phyloP scores from a whole-genome alignment of 78 protist species.

The Guillardia theta region DNA sequence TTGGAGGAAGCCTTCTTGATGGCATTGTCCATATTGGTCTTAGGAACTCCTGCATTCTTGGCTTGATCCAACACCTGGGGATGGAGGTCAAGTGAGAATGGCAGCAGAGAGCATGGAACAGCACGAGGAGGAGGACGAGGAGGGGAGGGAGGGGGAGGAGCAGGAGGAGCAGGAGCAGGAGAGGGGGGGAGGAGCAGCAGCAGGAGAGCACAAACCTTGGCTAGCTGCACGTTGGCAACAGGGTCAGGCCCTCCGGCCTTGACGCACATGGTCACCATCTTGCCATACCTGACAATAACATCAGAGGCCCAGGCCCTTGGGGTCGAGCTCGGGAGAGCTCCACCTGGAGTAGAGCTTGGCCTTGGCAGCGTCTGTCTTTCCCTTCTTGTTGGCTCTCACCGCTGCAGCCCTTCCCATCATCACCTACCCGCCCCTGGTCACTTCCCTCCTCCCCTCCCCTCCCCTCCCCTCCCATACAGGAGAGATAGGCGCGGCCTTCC shows the following conservation, averaged over 20 bases:
- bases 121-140: no score
- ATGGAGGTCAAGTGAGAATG: no score
- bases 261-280: neutral
- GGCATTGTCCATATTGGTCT: neutral
- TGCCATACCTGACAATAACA: neutral
- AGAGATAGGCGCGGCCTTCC: no score
- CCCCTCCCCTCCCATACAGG: no score
- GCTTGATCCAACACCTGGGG: neutral
- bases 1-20: neutral
- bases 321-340: neutral
- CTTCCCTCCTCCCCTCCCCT: no score
- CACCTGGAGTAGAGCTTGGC: neutral
- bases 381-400: neutral
- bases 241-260: conserved; percentile 7
- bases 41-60: neutral
- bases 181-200: no score
- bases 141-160: no score
- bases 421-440: no score
- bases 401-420: neutral
- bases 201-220: neutral
- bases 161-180: no score
- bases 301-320: neutral
- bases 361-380: conserved; percentile 31
- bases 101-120: no score
- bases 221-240: neutral